These are phyloP conservation scores for Aciculoconidium aculeatum DNA, from an alignment of 805 yeast genomes.

Conservation along the genomic window DNA sequence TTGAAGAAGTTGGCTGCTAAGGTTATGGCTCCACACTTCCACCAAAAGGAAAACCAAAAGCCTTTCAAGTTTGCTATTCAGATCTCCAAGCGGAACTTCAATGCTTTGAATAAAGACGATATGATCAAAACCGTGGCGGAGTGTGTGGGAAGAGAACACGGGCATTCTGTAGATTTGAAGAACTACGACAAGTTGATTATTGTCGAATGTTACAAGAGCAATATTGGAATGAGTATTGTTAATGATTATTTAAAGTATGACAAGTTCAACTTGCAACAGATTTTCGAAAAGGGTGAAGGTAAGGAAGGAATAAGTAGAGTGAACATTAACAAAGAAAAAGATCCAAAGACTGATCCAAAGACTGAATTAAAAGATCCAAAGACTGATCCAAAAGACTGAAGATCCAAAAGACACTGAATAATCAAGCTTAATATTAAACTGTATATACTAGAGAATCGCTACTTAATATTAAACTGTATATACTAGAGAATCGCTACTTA, in stretches of 20 bases:
- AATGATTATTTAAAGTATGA: slow-evolving; percentile 55
- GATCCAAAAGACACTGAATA: too few relatives aligned
- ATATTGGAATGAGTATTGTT: slow-evolving; percentile 83
- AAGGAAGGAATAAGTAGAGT: slow-evolving; percentile 11
- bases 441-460: too few relatives aligned
- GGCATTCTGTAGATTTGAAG: slow-evolving; percentile 77
- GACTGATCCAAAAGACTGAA: too few relatives aligned
- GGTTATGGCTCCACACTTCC: slow-evolving; percentile 68
- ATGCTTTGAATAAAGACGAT: slow-evolving; percentile 62
- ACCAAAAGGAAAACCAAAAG: slow-evolving; percentile 33
- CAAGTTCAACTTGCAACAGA: slow-evolving; percentile 77
- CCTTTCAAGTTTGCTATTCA: slow-evolving; percentile 70
- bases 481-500: too few relatives aligned
- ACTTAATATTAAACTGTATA: too few relatives aligned
- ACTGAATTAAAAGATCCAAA: background rate
- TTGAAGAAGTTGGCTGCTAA: slow-evolving; percentile 51
- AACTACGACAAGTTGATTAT: slow-evolving; percentile 70
- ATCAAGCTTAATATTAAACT: too few relatives aligned
- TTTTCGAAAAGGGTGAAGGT: slow-evolving; percentile 46
- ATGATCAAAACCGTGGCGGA: slow-evolving; percentile 69
- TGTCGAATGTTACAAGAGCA: slow-evolving; percentile 84
- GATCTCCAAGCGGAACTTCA: slow-evolving; percentile 73
- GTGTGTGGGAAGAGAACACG: slow-evolving; percentile 60
- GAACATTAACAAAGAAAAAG: slow-evolving; percentile 6
- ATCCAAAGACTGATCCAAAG: slow-evolving; percentile 1